Percentiles rank a stretch among this genome's conserved stretches.
phyloP scores from a whole-genome alignment of 1,284 basidiomycete species.

The Cryptococcus floricola region DNA sequence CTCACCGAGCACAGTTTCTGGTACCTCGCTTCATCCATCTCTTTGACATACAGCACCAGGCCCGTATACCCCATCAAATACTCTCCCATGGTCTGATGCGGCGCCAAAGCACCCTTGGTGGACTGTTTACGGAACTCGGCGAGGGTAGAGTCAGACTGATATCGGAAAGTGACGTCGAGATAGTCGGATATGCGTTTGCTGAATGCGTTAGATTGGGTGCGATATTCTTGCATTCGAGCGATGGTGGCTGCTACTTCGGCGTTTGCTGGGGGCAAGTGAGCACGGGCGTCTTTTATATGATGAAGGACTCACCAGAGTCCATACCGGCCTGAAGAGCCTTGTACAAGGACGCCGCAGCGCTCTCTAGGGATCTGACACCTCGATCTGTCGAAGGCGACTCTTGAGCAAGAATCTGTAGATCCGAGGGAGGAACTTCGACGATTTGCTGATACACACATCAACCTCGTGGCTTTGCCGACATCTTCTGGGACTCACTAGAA shows the following conservation, averaged over 20 bases:
- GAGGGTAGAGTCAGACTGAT: slow-evolving; percentile 56
- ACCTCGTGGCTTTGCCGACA: neutral
- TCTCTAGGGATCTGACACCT: slow-evolving; percentile 75
- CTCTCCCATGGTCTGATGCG: slow-evolving; percentile 70
- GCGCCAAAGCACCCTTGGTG: slow-evolving; percentile 50
- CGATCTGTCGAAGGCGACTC: slow-evolving; percentile 73
- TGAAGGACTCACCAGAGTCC: slow-evolving; percentile 62
- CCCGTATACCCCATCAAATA: slow-evolving; percentile 85
- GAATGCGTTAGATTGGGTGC: slow-evolving; percentile 80
- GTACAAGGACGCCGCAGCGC: slow-evolving; percentile 83
- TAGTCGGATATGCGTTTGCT: slow-evolving; percentile 87
- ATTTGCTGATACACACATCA: slow-evolving; percentile 62
- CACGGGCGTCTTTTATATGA: neutral
- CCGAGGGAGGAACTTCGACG: slow-evolving; percentile 78
- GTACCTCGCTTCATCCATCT: slow-evolving; percentile 84
- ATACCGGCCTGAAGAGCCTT: slow-evolving; percentile 89
- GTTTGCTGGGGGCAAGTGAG: slow-evolving; percentile 29
- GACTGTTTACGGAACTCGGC: slow-evolving; percentile 36
- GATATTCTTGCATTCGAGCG: slow-evolving; percentile 84
- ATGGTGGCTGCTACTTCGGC: slow-evolving; percentile 90
- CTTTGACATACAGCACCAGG: slow-evolving; percentile 86
- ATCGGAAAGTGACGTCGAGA: slow-evolving; percentile 82
- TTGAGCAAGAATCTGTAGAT: slow-evolving; percentile 72
- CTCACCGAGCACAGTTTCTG: slow-evolving; percentile 80
- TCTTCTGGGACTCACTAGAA: slow-evolving; percentile 59